Base-by-base conservation (phyloP, 176 grass and related monocot genomes). In the Rhynchospora pubera region DNA sequence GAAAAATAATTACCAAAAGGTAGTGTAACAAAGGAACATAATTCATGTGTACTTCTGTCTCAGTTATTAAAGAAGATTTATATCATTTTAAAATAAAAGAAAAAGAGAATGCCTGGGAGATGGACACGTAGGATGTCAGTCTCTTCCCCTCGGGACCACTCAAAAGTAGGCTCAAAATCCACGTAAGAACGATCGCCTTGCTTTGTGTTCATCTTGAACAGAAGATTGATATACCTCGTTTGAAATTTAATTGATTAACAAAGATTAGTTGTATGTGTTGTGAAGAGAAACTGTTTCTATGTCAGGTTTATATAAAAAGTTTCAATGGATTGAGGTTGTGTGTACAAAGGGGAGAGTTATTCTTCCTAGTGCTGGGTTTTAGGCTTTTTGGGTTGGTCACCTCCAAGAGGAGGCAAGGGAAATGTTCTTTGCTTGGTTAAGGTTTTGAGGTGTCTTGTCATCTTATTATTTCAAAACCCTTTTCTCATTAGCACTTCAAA, bases 291-390 rank as follows among this genome's bases (percentile, higher is more conserved):
- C 2, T 12, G 53, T 10, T 10, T 55, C 9, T 39, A 9, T 26
- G 43, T 62, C 32, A 79, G 56, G 57, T 61, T 79, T 79, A 62
- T 79, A 78, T 78, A 26, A 80, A 39, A 80, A 3, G 55, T 39
- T 62, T 80, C 57, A 12, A 82, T 65, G 21, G 34, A 53, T 80
- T 65, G 43, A 82, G 79, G 26, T 81, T 81, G 79, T 81, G 78
- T 81, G 78, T 81, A 48, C 48, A 26, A 9, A 19, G 62, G 43
- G 79, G 6, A 42, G 62, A 65, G 45, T 44, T 61, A 81, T 81
- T 81, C 79, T 81, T 51, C 61, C 45, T 45, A 44, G 65, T 81
- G 43, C 23, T 51, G 18, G 53, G 12, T 50, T 62, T 81, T 81
- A 73, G 79, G n/a, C 59, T 18, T 47, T 65, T 44, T 50, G 19